Conservation (phyloP, 441 rosid species). For the Hura crepitans region DNA sequence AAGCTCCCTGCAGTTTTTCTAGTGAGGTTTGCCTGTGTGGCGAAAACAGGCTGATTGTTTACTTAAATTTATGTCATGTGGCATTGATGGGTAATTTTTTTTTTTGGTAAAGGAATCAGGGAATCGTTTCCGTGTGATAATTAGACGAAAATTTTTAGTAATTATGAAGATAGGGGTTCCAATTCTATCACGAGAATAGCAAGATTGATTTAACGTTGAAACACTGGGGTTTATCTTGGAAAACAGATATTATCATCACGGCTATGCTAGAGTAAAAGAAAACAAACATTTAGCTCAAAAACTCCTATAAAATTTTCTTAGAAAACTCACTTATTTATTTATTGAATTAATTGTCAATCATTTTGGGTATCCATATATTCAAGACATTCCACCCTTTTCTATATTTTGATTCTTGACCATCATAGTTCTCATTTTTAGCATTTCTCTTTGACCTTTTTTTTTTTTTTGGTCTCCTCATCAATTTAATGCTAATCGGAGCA, state of each 20-base stretch:
- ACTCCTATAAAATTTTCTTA: too few relatives aligned
- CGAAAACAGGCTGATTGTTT: too few relatives aligned
- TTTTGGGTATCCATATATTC: not conserved
- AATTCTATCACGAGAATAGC: not conserved
- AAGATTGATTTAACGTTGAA: not conserved
- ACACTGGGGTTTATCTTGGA: not conserved
- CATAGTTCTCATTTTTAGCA: not conserved
- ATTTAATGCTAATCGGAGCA: slow-evolving; percentile 3
- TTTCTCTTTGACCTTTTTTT: not conserved
- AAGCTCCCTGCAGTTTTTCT: too few relatives aligned
- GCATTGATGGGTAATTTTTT: too few relatives aligned
- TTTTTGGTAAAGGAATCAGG: not conserved
- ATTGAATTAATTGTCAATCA: not conserved
- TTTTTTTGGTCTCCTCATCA: not conserved
- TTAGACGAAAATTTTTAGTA: not conserved
- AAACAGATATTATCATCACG: not conserved
- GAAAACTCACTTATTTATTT: not conserved
- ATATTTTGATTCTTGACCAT: not conserved
- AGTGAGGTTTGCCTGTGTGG: too few relatives aligned
- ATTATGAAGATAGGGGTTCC: not conserved
- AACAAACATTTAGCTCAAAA: too few relatives aligned
- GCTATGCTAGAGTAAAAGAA: too few relatives aligned
- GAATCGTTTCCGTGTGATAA: not conserved
- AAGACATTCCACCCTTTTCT: too few relatives aligned
- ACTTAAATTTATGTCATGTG: too few relatives aligned